Evolutionary conservation across 139 green algal genomes (phyloP).

Genomic region (Coelastrella sp.): DNA sequence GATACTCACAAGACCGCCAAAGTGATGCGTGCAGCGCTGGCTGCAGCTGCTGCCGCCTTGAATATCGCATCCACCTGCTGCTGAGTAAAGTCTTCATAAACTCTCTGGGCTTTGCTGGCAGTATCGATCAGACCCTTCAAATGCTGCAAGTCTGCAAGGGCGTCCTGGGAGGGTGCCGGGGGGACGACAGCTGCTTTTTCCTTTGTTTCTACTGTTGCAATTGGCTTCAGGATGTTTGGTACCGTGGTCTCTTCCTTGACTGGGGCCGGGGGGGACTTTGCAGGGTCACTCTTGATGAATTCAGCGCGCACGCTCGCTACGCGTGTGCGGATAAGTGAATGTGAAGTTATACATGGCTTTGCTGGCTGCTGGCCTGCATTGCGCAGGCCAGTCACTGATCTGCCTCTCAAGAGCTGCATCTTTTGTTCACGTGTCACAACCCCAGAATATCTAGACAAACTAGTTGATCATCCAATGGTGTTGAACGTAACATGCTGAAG

Average conservation of each 20-base stretch:
- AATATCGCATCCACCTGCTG: constrained; percentile 45
- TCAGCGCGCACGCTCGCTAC: constrained; percentile 4
- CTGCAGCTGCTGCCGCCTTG: constrained; percentile 42
- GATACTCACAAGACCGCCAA: constrained; percentile 24
- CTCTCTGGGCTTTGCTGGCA: neutral
- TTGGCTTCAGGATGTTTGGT: neutral
- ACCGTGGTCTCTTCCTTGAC: constrained; percentile 28
- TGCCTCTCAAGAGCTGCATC: neutral
- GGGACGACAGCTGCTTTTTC: neutral
- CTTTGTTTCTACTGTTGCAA: neutral
- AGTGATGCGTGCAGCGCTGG: constrained; percentile 31
- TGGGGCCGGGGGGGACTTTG: neutral
- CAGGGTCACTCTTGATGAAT: constrained; percentile 10
- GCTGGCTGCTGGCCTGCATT: neutral
- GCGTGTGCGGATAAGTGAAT: neutral
- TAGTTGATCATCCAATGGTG: no score
- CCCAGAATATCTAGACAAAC: neutral
- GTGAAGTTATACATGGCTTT: neutral
- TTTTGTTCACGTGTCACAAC: neutral
- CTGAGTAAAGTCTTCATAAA: constrained; percentile 31
- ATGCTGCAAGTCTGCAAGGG: constrained; percentile 16
- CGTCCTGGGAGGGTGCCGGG: neutral
- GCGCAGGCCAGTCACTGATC: neutral
- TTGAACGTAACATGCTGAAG: no score
- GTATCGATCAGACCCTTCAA: neutral